Base-by-base conservation (phyloP, 306 rosid species). In the Calophaca sinica region DNA sequence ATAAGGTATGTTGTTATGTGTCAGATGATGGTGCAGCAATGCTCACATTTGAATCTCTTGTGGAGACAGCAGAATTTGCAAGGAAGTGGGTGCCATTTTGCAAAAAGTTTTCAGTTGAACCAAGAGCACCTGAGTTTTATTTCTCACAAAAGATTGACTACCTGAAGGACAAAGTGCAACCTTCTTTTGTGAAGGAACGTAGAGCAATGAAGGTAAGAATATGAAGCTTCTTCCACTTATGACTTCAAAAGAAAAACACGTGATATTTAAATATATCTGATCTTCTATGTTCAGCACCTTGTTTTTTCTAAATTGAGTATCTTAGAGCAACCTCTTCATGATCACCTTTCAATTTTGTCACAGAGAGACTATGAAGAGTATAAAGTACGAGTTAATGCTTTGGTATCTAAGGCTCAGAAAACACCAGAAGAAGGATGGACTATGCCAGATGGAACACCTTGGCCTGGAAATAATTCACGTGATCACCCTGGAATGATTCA, bases 401-500 rank as follows among this genome's bases (percentile, higher is more conserved):
- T 94, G 88, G 99, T 94, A 20, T 87, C 96, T 2, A 94, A 91
- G 87, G 99, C 99, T 75, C 99, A 88, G 74, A 94, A 92, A 86
- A 82, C 96, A 72, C 99, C 99, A 1, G 99, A 94, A 11, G 99
- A 94, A 28, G 99, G 99, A 72, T 94, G 99, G 99, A 82, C 86
- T 6, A 94, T 94, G 99, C 88, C 84, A 89, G 99, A 94, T 62
- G 99, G 99, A 81, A 92, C 97, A 70, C 64, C 97, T 79, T 94
- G 99, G 99, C 99, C 99, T 0, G 99, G 99, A 82, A 94, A 94
- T 71, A 92, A 94, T 53, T 38, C 96, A 2, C 96, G 96, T 2
- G 99, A 94, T 80, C 99, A 94, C 81, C 99, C 99, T 10, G 99
- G 99, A 80, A 94, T 94, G 99, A 92, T 94, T 86, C 99, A 94